Evolutionary conservation across 805 yeast genomes (phyloP).

Genomic region (Yarrowia deformans): DNA sequence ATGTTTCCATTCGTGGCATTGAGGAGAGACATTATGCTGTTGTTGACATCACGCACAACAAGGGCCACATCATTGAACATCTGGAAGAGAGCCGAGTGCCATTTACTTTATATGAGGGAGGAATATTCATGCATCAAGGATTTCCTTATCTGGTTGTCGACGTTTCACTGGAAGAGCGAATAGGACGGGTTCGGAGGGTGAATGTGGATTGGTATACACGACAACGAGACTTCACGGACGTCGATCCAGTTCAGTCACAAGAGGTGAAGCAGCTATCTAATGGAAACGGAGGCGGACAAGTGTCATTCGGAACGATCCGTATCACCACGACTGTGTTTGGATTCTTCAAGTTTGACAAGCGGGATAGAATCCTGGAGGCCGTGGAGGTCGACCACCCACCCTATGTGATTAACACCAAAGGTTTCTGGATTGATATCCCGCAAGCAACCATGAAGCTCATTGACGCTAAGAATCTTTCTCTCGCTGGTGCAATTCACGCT

Average conservation of each 20-base stretch:
- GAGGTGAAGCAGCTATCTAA: constrained; percentile 42
- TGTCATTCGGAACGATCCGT: constrained; percentile 74
- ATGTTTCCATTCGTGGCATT: constrained; percentile 80
- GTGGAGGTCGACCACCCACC: constrained; percentile 94
- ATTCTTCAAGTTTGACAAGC: constrained; percentile 82
- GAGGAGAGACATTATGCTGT: constrained; percentile 87
- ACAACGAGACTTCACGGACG: constrained; percentile 91
- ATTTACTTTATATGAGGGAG: constrained; percentile 91
- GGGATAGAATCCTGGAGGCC: constrained; percentile 84
- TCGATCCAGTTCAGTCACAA: constrained; percentile 68
- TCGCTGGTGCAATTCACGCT: constrained; percentile 95
- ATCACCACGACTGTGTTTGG: constrained; percentile 87
- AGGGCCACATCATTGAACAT: constrained; percentile 81
- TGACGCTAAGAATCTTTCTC: constrained; percentile 62
- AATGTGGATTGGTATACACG: constrained; percentile 93
- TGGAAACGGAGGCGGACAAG: constrained; percentile 37
- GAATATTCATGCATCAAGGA: constrained; percentile 93
- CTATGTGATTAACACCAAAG: constrained; percentile 68
- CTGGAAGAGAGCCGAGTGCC: constrained; percentile 88
- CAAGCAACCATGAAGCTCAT: constrained; percentile 65
- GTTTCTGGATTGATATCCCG: constrained; percentile 93
- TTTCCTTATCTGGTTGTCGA: constrained; percentile 85
- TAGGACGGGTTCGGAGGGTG: constrained; percentile 85
- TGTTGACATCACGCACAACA: constrained; percentile 81
- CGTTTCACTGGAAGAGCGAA: constrained; percentile 77